A percentile compares a stretch with the other conserved stretches of the same genome.
phyloP scores from a whole-genome alignment of 139 green algal species.

The Tetradesmus lagerheimii region DNA sequence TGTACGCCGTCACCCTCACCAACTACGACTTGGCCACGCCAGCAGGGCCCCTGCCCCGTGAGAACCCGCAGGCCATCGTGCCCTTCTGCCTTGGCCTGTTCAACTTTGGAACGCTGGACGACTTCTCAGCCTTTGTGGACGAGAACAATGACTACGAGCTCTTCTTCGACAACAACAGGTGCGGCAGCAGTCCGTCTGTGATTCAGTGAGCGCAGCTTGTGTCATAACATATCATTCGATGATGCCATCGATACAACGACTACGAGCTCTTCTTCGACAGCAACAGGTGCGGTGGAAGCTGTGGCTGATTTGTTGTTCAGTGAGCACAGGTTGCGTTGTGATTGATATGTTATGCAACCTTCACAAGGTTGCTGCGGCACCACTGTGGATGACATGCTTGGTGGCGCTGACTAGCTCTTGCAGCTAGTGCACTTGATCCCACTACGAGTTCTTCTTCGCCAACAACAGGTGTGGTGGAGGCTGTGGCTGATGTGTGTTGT shows the following conservation, averaged over 20 bases:
- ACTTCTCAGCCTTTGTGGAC: constrained; percentile 25
- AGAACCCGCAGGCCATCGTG: constrained; percentile 6
- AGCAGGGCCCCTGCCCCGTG: constrained; percentile 5
- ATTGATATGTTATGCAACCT: too few species aligned
- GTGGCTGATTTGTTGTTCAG: too few species aligned
- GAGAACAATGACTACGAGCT: constrained; percentile 12
- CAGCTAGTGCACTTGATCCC: too few species aligned
- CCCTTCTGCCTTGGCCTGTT: constrained; percentile 45
- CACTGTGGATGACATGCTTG: too few species aligned
- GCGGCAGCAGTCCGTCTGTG: too few species aligned
- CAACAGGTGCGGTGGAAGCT: neutral
- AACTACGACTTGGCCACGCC: constrained; percentile 37
- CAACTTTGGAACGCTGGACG: constrained; percentile 47
- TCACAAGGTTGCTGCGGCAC: too few species aligned
- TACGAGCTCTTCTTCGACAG: constrained; percentile 9
- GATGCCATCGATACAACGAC: too few species aligned
- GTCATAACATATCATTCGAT: neutral
- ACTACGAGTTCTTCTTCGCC: neutral
- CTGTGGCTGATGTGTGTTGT: too few species aligned
- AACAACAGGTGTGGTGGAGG: neutral
- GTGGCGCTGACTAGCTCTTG: too few species aligned
- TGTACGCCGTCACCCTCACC: constrained; percentile 29
- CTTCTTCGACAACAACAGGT: constrained; percentile 23
- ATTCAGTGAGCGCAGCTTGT: too few species aligned
- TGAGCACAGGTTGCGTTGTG: too few species aligned